Evolutionary conservation across 805 yeast genomes (phyloP), one percentile per base, ranked within the genome.

Genomic region (Suhomyces sp.): DNA sequence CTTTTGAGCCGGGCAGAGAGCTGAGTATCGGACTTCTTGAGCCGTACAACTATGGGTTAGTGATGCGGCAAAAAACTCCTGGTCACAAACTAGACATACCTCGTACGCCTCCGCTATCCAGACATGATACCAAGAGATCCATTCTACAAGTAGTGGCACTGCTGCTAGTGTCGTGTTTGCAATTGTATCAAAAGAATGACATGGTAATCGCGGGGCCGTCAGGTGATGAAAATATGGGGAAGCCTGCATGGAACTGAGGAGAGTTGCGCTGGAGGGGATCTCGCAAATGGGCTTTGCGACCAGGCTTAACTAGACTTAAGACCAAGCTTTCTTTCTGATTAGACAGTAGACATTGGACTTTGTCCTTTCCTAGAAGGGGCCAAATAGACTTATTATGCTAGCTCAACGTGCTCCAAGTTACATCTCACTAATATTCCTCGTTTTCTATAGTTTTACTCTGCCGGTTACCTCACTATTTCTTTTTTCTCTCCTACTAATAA

Each of bases 71-170:
- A 13, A 21, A 5, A 17, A n/a, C 29, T 41, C 27, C 19, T 45
- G 47, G 41, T 45, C 20, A 15, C 27, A 10, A 44, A 17, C 41
- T 17, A 17, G 29, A 56, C 60, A 43, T 53, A 58, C 61, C 61
- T 53, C 57, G 53, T n/a, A 58, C 51, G 48, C 59, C 49, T 41
- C 55, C 57, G 49, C 53, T 53, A 35, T 52, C 25, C 48, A 51
- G 57, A 48, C 56, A 46, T 37, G 59, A 56, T 27, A 54, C 56
- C 49, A 56, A 46, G 48, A 56, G 48, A 49, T 56, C 51, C 59
- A 56, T 56, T 29, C 41, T 43, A 43, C 44, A 17, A 15, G 17
- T 19, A 35, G 21, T 37, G 49, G 29, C 17, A 47, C 41, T 24
- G 25, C 29, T 45, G 17, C 35, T 40, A 31, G 29, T 29, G 48